Percentiles rank a stretch among this genome's conserved stretches.
These are phyloP conservation scores for Chaetomiaceae sp. DNA, from an alignment of 2,329 filamentous ascomycete species.

Conservation along the genomic window DNA sequence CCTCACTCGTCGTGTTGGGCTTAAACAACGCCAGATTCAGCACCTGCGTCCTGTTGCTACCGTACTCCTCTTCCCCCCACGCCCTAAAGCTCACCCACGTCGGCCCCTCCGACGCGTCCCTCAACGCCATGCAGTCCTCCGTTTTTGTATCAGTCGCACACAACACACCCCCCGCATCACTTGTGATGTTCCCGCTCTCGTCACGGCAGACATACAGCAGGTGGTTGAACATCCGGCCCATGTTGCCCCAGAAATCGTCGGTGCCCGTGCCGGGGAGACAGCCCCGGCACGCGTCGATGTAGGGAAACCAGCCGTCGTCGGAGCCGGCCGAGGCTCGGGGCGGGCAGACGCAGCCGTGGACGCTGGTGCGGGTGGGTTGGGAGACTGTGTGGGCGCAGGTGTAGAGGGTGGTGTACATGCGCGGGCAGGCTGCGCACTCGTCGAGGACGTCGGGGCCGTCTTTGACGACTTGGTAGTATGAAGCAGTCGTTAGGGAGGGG, in stretches of 20 bases:
- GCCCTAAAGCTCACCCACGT: not conserved
- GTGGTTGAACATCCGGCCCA: not conserved
- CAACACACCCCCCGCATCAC: not conserved
- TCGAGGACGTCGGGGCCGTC: slow-evolving; percentile 5
- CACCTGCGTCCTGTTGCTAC: not conserved
- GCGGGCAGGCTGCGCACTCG: slow-evolving; percentile 2
- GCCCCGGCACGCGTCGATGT: slow-evolving; percentile 2
- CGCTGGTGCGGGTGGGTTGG: not conserved
- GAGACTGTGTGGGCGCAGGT: not conserved
- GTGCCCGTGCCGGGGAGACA: not conserved
- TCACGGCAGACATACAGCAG: not conserved
- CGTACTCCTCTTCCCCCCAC: not conserved
- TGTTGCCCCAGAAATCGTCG: slow-evolving; percentile 6
- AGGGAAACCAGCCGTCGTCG: slow-evolving; percentile 10
- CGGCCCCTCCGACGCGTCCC: not conserved
- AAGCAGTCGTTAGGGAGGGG: slow-evolving; percentile 1
- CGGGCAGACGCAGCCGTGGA: not conserved
- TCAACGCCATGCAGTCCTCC: slow-evolving; percentile 1
- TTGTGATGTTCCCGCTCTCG: not conserved
- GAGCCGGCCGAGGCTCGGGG: not conserved
- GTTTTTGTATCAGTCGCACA: not conserved
- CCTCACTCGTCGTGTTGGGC: not conserved
- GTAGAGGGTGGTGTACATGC: not conserved
- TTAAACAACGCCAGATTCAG: not conserved
- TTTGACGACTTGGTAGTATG: not conserved